Percentiles rank a stretch among this genome's conserved stretches.
phyloP scores from a whole-genome alignment of 345 rosid genomes.

The Nasturtium officinale region DNA sequence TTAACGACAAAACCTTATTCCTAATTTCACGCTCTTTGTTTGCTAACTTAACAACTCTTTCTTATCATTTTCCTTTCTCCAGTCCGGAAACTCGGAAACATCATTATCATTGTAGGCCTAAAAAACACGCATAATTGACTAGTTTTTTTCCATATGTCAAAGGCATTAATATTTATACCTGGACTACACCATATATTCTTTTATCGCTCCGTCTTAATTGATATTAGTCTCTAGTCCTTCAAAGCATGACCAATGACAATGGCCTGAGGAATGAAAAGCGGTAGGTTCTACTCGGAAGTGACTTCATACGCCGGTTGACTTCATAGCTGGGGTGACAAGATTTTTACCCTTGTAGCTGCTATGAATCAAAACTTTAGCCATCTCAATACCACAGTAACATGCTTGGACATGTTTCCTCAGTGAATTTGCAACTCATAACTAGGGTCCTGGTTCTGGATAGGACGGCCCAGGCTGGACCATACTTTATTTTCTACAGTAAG shows the following conservation, averaged over 20 bases:
- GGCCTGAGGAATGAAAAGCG: background rate
- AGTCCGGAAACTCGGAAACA: conserved; percentile 1
- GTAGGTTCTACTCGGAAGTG: background rate
- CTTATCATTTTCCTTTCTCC: background rate
- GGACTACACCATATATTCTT: background rate
- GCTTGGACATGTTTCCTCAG: background rate
- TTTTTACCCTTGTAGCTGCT: background rate
- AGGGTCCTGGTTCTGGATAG: background rate
- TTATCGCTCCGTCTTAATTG: conserved; percentile 2
- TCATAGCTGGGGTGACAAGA: background rate
- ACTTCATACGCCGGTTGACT: background rate
- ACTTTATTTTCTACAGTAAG: background rate
- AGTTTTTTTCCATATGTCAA: background rate
- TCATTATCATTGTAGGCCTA: conserved; percentile 21
- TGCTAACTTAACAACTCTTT: conserved; percentile 6
- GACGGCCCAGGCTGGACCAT: background rate
- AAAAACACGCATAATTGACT: background rate
- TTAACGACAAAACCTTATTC: conserved; percentile 38
- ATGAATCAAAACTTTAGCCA: background rate
- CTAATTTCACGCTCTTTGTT: conserved; percentile 41
- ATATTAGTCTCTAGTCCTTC: background rate
- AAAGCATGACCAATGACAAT: background rate
- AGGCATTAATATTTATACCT: background rate
- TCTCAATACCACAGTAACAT: background rate
- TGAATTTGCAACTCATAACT: conserved; percentile 12